Base-by-base conservation (phyloP, 2,329 filamentous ascomycete species). In the Coniochaeta sp. region DNA sequence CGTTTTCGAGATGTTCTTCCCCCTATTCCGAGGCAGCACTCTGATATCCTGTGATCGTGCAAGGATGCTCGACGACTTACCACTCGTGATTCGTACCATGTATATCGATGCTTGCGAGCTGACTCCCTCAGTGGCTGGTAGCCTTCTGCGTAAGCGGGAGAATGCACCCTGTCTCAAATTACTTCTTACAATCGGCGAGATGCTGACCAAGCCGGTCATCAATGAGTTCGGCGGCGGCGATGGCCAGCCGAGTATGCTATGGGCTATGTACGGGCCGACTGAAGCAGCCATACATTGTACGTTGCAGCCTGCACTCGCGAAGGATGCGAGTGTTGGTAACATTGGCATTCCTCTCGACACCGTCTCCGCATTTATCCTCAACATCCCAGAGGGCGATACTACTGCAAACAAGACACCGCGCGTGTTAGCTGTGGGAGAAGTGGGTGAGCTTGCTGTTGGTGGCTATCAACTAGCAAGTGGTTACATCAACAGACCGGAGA, bases 191-290 rank as follows among this genome's bases (percentile, higher is more conserved):
- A 96, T 96, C 65, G 93, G 93, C 6, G 93, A 97, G 73, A 96
- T 96, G 92, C 81, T 97, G 38, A 96, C 89, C 3, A 79, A 81
- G 47, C 82, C 85, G 9, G 88, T 97, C 1, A 80, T 96, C 24
- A 76, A 84, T 38, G 91, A 96, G 69, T 97, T 95, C 77, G 91
- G 91, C 6, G 84, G 84, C 2, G 75, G 77, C 10, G 68, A 72
- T 0, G 69, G 69, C 0, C 74, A 73, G 8, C 70, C 77, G 1
- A 87, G 89, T 65, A 86, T 96, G 50, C 79, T 97, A 0, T 93
- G 91, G 82, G 93, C 88, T 36, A 96, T 96, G 91, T 97, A 97
- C 69, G 93, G 93, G 0, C 93, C 93, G 1, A 97, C 93, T 0
- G 93, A 97, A 74, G 91, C 91, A 8, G 86, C 92, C 0, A 96